Evolutionary conservation across 2,329 filamentous ascomycete genomes (phyloP).

Genomic region (Fusarium continuum): DNA sequence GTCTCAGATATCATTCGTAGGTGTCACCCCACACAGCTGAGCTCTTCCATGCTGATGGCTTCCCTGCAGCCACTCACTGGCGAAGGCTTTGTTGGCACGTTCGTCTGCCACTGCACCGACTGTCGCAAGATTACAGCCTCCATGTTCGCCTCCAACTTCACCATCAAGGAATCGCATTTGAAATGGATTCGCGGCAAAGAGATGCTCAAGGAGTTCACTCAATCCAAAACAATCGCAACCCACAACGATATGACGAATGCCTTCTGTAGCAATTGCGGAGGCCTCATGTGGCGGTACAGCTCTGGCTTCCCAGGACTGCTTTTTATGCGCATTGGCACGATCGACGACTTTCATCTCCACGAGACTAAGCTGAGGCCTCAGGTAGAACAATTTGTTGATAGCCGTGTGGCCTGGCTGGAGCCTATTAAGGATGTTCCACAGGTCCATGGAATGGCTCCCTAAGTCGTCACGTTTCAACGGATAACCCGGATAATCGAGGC

Average conservation of each 20-base stretch:
- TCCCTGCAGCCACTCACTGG: background rate
- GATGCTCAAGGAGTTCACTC: conserved; percentile 57
- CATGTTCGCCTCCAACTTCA: conserved; percentile 69
- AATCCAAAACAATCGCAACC: conserved; percentile 57
- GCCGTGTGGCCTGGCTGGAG: conserved; percentile 54
- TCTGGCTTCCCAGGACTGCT: conserved; percentile 54
- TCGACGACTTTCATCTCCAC: conserved; percentile 68
- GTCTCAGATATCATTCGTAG: conserved; percentile 63
- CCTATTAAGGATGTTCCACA: background rate
- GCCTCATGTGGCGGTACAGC: conserved; percentile 66
- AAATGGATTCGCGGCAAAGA: conserved; percentile 61
- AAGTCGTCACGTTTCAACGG: too few relatives aligned
- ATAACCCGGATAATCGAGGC: too few relatives aligned
- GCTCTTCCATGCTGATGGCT: fast-evolving
- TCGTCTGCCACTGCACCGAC: conserved; percentile 69
- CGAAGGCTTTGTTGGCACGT: conserved; percentile 56
- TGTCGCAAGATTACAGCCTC: conserved; percentile 70
- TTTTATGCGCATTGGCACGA: conserved; percentile 66
- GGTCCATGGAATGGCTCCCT: background rate
- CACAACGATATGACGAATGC: conserved; percentile 66
- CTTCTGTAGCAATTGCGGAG: conserved; percentile 69
- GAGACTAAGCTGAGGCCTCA: conserved; percentile 65
- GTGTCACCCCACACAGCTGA: conserved; percentile 24
- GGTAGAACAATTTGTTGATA: conserved; percentile 62
- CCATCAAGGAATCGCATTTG: conserved; percentile 55